Evolutionary conservation across 352 stramenopile genomes (phyloP).

Genomic region (Phytophthora multivora): DNA sequence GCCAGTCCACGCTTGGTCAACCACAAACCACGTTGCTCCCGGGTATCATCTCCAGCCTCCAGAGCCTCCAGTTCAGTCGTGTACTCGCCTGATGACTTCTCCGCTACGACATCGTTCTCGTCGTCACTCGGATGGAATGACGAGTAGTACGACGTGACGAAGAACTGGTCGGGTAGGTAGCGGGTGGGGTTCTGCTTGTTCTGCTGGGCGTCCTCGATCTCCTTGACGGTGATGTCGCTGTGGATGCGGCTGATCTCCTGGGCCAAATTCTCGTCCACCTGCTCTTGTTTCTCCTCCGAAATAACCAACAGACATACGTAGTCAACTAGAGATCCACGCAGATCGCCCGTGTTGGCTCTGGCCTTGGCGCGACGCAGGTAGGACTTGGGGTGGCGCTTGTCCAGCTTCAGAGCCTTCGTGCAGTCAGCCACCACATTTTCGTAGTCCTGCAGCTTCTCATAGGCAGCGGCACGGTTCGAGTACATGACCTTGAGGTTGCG

Average conservation of each 20-base stretch:
- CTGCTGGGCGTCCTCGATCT: slow-evolving; percentile 63
- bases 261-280: slow-evolving; percentile 71
- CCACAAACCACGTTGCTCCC: slow-evolving; percentile 50
- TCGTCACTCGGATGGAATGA: slow-evolving; percentile 84
- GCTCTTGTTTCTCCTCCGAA: slow-evolving; percentile 77
- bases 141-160: slow-evolving; percentile 88
- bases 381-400: slow-evolving; percentile 80
- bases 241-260: slow-evolving; percentile 81
- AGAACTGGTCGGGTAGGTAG: slow-evolving; percentile 80
- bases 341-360: slow-evolving; percentile 48
- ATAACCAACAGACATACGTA: slow-evolving; percentile 83
- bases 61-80: slow-evolving; percentile 54
- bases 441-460: slow-evolving; percentile 72
- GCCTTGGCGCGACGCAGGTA: slow-evolving; percentile 81
- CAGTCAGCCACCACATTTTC: slow-evolving; percentile 69
- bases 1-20: slow-evolving; percentile 68
- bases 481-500: slow-evolving; percentile 89
- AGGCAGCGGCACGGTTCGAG: slow-evolving; percentile 79
- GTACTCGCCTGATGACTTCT: slow-evolving; percentile 66
- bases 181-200: slow-evolving; percentile 65
- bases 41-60: slow-evolving; percentile 29
- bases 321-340: slow-evolving; percentile 74
- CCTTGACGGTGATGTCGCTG: slow-evolving; percentile 67
- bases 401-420: slow-evolving; percentile 55
- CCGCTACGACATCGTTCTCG: slow-evolving; percentile 64